Evolutionary conservation across 768 basidiomycete genomes (phyloP).

Genomic region (Tricholoma matsutake): DNA sequence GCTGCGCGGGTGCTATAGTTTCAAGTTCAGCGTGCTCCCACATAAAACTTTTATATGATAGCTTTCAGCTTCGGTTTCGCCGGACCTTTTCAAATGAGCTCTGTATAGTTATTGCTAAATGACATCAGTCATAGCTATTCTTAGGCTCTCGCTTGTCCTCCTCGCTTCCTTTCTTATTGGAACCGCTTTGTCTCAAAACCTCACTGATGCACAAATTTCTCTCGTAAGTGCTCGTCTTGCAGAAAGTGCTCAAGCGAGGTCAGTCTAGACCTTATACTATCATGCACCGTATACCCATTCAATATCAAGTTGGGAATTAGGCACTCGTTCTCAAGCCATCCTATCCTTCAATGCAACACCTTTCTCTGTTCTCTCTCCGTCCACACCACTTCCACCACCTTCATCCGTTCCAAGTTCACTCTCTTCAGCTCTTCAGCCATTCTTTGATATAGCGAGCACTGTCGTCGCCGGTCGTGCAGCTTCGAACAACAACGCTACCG

Average conservation of each 20-base stretch:
- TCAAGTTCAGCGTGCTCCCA: too few relatives aligned
- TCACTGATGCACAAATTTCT: conserved; percentile 31
- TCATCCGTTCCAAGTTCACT: conserved; percentile 28
- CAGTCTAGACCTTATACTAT: conserved; percentile 4
- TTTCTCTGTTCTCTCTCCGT: conserved; percentile 42
- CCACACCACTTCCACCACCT: conserved; percentile 36
- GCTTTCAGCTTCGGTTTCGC: too few relatives aligned
- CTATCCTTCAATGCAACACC: conserved; percentile 42
- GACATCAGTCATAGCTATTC: background rate
- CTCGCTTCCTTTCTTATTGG: background rate
- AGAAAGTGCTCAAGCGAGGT: conserved; percentile 38
- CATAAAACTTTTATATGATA: too few relatives aligned
- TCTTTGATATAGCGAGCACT: conserved; percentile 51
- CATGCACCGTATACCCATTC: background rate
- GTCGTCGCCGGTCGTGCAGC: conserved; percentile 46
- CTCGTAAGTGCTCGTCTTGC: conserved; percentile 34
- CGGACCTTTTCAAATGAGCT: background rate
- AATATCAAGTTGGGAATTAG: conserved; percentile 48
- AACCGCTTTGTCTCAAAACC: conserved; percentile 20
- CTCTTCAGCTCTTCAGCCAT: conserved; percentile 41
- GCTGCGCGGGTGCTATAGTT: too few relatives aligned
- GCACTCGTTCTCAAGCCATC: conserved; percentile 51
- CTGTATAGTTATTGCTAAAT: background rate
- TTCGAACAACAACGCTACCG: conserved; percentile 40
- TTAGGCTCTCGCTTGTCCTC: background rate